phyloP scores from a whole-genome alignment of 1,284 basidiomycete genomes.

The Cerrena zonata region DNA sequence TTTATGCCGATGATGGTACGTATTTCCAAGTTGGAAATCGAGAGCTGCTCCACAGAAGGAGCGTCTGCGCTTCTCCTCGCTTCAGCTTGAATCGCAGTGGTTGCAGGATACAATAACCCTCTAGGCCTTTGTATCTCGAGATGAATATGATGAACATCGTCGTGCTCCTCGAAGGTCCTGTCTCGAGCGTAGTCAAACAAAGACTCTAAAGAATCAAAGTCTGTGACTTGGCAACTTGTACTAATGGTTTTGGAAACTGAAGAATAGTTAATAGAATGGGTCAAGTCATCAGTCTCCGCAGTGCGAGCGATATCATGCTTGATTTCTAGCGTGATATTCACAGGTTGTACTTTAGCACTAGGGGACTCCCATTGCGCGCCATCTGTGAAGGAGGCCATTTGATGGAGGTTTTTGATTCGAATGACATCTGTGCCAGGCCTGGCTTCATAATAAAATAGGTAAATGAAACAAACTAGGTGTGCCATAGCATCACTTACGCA shows the following conservation, averaged over 20 bases:
- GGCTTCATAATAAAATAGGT: constrained; percentile 19
- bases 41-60: constrained; percentile 26
- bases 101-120: constrained; percentile 48
- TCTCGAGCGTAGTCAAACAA: constrained; percentile 39
- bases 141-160: constrained; percentile 33
- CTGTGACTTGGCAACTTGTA: constrained; percentile 20
- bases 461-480: constrained; percentile 24
- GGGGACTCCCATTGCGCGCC: constrained; percentile 40
- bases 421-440: constrained; percentile 32
- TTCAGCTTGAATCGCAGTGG: constrained; percentile 37
- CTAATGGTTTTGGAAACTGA: constrained; percentile 35
- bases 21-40: constrained; percentile 49
- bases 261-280: constrained; percentile 57
- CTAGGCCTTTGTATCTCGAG: constrained; percentile 46
- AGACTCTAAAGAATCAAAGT: constrained; percentile 39
- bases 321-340: constrained; percentile 53
- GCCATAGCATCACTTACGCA: too few species aligned
- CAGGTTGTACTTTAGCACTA: constrained; percentile 45
- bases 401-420: constrained; percentile 42
- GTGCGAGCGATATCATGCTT: constrained; percentile 49
- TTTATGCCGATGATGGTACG: constrained; percentile 70
- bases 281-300: constrained; percentile 52
- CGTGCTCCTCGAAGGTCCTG: constrained; percentile 34
- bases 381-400: constrained; percentile 34
- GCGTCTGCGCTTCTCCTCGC: not conserved